phyloP scores from a whole-genome alignment of 2,329 filamentous ascomycete genomes.

The Cadophora malorum region DNA sequence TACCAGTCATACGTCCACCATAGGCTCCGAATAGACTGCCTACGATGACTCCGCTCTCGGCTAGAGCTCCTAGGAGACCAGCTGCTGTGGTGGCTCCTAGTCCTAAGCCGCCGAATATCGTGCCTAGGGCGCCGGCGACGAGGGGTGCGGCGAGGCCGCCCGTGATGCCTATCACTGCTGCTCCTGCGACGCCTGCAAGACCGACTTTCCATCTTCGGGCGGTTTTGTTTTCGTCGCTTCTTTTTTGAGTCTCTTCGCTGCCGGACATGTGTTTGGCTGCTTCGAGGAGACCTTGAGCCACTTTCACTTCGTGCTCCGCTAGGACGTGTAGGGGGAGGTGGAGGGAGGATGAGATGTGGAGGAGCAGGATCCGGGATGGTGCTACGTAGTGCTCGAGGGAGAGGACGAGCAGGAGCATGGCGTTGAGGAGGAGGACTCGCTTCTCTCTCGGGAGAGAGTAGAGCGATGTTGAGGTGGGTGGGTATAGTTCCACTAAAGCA shows the following conservation, averaged over 20 bases:
- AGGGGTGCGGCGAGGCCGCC: conserved; percentile 80
- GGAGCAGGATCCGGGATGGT: conserved; percentile 73
- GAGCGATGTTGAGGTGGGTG: conserved; percentile 66
- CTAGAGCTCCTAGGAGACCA: conserved; percentile 78
- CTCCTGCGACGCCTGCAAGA: conserved; percentile 85
- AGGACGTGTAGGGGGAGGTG: conserved; percentile 69
- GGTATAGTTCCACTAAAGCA: conserved; percentile 57
- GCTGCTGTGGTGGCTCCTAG: conserved; percentile 77
- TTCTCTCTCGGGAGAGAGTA: conserved; percentile 65
- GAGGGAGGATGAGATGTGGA: conserved; percentile 74
- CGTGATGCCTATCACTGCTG: conserved; percentile 75
- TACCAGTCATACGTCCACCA: conserved; percentile 78
- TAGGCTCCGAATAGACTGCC: conserved; percentile 93
- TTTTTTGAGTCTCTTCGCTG: conserved; percentile 75
- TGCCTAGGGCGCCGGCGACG: conserved; percentile 79
- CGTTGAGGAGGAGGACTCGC: conserved; percentile 72
- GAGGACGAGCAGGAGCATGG: conserved; percentile 73
- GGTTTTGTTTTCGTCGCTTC: conserved; percentile 72
- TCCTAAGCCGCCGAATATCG: conserved; percentile 77
- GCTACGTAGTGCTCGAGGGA: conserved; percentile 80
- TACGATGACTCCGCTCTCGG: conserved; percentile 79
- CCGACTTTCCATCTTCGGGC: conserved; percentile 89
- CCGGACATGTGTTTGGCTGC: conserved; percentile 74
- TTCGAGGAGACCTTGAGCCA: conserved; percentile 76
- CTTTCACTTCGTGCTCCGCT: conserved; percentile 73